Base-by-base conservation (phyloP, 352 stramenopile species). In the Phytophthora citrophthora region DNA sequence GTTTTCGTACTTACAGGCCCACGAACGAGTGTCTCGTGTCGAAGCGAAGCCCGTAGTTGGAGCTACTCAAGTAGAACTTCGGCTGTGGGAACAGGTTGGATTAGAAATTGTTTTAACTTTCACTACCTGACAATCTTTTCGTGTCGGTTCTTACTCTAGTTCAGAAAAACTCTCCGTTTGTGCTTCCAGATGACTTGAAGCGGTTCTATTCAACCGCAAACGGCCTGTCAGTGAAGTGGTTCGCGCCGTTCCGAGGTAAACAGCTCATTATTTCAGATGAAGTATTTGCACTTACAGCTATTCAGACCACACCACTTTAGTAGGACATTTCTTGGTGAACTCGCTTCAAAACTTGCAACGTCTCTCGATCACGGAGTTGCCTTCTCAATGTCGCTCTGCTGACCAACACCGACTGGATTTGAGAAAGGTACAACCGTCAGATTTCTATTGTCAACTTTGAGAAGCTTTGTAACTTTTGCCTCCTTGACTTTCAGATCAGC, bases 161-260 rank as follows among this genome's bases (percentile, higher is more conserved):
- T 31, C 38, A 91, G 71, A 89, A 89, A 66, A 82, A 94, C 45
- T 71, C 72, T 13, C 80, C 83, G 0, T 74, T 68, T 45, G 24
- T 68, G 7, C 64, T 94, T 31, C 86, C 86, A 18, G 68, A 86
- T 7, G 83, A 92, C 57, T 65, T 94, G 52, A 85, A 77, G 60
- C 79, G 72, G 20, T 94, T 92, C 56, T 90, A 87, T 43, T 77
- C 58, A 7, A 73, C 87, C 60, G 73, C 78, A 20, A 94, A 94
- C 45, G 86, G 86, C 7, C 43, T 94, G 16, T 84, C 77, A 0
- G 64, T 90, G 48, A 91, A 90, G 59, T 94, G 86, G 86, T 91
- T 86, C 55, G 76, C 69, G 2, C 53, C 55, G 27, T 83, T 92
- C 54, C 70, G 68, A 29, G 76, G 81, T 87, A 46, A 11, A 11